Conservation (phyloP, 257 asterid species). For the Fraxinus pennsylvanica region DNA sequence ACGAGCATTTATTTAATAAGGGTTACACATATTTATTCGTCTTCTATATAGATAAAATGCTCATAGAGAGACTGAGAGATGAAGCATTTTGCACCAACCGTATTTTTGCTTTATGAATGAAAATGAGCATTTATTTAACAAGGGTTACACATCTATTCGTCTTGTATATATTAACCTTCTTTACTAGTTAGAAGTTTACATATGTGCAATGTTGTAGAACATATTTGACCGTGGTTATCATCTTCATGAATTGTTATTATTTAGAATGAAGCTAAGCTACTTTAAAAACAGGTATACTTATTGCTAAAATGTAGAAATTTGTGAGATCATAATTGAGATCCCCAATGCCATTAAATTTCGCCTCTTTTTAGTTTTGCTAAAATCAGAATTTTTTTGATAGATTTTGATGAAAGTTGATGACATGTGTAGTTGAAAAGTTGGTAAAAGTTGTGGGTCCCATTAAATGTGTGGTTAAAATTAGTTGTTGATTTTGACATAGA, state of each 20-base stretch:
- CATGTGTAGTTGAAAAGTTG: no score
- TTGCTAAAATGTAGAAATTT: neutral
- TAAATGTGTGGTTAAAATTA: no score
- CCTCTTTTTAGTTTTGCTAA: no score
- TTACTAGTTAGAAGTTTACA: neutral
- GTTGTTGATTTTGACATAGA: no score
- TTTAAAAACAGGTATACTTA: neutral
- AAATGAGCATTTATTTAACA: neutral
- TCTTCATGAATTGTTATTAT: neutral
- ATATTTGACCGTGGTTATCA: neutral
- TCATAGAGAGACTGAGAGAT: neutral
- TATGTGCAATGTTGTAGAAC: neutral
- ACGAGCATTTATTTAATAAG: neutral
- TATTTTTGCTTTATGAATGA: neutral
- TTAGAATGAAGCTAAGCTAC: neutral
- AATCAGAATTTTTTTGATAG: no score
- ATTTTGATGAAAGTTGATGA: no score
- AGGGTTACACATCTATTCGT: neutral
- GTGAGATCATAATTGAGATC: neutral
- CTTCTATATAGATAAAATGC: neutral
- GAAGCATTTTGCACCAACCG: neutral
- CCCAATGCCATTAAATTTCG: neutral
- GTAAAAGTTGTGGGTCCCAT: no score
- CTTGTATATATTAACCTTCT: neutral
- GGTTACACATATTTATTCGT: neutral